Percentiles rank a stretch among this genome's conserved stretches.
Conservation (phyloP, 1,284 basidiomycete genomes). For the Apiotrichum veenhuisii region DNA sequence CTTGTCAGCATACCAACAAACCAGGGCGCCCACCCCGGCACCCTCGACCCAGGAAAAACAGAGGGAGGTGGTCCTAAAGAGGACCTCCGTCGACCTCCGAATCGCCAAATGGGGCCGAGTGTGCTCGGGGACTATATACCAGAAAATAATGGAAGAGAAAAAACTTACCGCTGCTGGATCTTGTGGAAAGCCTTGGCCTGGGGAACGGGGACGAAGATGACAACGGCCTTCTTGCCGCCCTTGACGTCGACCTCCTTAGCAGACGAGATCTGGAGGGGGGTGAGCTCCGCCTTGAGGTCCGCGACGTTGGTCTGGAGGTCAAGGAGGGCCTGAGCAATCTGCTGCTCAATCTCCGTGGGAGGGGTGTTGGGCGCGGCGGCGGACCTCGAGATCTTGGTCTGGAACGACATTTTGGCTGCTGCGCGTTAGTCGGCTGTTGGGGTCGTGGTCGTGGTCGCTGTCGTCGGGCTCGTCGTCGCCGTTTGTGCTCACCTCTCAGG, state of each 20-base stretch:
- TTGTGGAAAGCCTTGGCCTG: constrained; percentile 99
- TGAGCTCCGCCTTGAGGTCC: constrained; percentile 94
- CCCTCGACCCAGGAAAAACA: constrained; percentile 16
- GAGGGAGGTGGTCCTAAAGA: constrained; percentile 51
- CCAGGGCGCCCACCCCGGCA: constrained; percentile 17
- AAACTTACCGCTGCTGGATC: constrained; percentile 86
- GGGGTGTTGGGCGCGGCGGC: constrained; percentile 88
- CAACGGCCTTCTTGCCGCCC: constrained; percentile 98
- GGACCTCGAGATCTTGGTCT: constrained; percentile 42
- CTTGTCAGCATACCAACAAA: constrained; percentile 7
- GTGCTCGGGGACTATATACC: constrained; percentile 5
- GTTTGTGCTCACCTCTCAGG: neutral
- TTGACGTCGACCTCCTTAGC: constrained; percentile 99
- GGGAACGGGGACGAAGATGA: constrained; percentile 96
- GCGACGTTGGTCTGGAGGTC: constrained; percentile 98
- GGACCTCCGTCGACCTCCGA: constrained; percentile 48
- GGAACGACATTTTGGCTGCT: constrained; percentile 18
- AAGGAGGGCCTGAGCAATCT: constrained; percentile 91
- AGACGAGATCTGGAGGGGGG: constrained; percentile 93
- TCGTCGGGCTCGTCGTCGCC: neutral
- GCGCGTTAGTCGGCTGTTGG: neutral
- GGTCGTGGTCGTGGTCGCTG: neutral
- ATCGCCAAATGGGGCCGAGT: constrained; percentile 9
- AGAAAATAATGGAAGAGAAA: neutral
- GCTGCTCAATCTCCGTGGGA: constrained; percentile 88